Evolutionary conservation across 768 basidiomycete genomes (phyloP).

Genomic region (Boletus speciosus): DNA sequence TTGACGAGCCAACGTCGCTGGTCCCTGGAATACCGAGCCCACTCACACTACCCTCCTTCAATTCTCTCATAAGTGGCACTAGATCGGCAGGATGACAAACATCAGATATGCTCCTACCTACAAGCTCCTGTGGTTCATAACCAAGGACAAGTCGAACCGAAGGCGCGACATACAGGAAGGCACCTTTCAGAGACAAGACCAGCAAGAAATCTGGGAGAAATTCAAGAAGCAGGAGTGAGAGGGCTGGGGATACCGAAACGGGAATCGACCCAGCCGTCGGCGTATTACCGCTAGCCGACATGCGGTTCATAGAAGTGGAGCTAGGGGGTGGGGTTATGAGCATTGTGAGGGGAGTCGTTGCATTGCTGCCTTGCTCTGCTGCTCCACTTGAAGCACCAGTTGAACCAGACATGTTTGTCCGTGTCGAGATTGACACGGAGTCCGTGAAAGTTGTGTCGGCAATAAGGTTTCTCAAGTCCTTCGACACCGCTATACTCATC

Average conservation of each 20-base stretch:
- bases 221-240: conserved; percentile 51
- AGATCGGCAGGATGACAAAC: conserved; percentile 88
- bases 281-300: conserved; percentile 1
- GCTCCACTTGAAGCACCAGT: conserved; percentile 10
- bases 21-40: conserved; percentile 16
- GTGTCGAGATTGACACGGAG: conserved; percentile 44
- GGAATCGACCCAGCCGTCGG: conserved; percentile 33
- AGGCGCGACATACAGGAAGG: conserved; percentile 89
- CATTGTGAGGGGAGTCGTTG: conserved; percentile 18
- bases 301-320: conserved; percentile 19
- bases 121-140: conserved; percentile 80
- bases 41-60: conserved; percentile 58
- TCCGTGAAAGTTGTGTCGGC: conserved; percentile 45
- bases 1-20: conserved; percentile 15
- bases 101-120: conserved; percentile 74
- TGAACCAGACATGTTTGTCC: conserved; percentile 35
- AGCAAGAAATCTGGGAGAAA: conserved; percentile 76
- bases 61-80: conserved; percentile 85
- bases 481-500: conserved; percentile 43
- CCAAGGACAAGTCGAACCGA: conserved; percentile 75
- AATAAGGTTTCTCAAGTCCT: conserved; percentile 49
- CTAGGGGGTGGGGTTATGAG: conserved; percentile 14
- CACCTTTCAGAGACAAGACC: conserved; percentile 89
- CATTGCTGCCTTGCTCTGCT: conserved; percentile 6
- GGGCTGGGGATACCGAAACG: conserved; percentile 41